phyloP scores from a whole-genome alignment of 345 rosid genomes.

The Eutrema heterophyllum region DNA sequence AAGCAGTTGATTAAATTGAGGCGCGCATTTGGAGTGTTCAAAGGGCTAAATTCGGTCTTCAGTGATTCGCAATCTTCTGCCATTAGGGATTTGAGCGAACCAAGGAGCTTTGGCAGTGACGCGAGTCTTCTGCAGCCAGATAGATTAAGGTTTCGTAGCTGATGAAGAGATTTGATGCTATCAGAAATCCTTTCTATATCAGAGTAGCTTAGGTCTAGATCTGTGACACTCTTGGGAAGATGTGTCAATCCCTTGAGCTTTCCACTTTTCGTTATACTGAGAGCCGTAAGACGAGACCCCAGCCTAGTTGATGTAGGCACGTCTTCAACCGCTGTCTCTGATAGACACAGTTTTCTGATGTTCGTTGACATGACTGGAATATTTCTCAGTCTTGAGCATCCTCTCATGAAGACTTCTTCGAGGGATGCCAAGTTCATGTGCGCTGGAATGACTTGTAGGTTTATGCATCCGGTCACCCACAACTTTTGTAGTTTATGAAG shows the following conservation, averaged over 20 bases:
- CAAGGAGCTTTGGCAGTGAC: background rate
- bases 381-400: background rate
- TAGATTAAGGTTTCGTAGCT: fast-evolving
- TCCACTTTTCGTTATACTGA: background rate
- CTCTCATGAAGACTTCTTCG: background rate
- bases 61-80: background rate
- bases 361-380: background rate
- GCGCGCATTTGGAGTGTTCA: background rate
- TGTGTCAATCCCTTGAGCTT: background rate
- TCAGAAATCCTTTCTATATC: background rate
- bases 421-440: background rate
- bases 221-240: background rate
- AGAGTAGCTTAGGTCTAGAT: background rate
- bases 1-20: conserved; percentile 3
- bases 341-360: background rate
- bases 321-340: background rate
- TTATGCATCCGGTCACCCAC: background rate
- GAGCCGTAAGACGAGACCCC: background rate
- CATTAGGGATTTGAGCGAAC: background rate
- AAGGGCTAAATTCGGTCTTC: background rate
- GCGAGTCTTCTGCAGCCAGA: background rate
- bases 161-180: background rate
- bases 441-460: background rate
- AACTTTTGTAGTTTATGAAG: background rate
- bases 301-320: background rate